Conservation (phyloP, 2,329 filamentous ascomycete species). For the Didymella pomorum region DNA sequence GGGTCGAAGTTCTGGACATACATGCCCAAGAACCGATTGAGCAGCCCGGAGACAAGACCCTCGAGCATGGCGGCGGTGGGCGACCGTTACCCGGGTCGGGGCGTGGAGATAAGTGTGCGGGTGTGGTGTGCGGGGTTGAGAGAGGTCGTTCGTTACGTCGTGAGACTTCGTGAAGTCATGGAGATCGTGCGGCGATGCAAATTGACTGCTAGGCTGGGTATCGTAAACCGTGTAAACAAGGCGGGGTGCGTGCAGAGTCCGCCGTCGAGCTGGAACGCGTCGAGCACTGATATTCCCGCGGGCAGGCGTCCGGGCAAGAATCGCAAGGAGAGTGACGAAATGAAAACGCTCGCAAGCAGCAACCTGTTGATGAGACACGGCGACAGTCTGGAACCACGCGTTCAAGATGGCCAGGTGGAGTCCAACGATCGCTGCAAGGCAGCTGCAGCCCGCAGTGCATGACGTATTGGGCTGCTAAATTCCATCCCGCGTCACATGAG, state of each 20-base stretch:
- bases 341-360: constrained; percentile 31
- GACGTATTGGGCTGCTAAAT: constrained; percentile 41
- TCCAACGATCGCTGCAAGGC: constrained; percentile 45
- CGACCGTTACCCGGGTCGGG: constrained; percentile 79
- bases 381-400: constrained; percentile 28
- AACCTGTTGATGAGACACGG: constrained; percentile 26
- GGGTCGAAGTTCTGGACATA: constrained; percentile 99
- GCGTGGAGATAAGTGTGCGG: constrained; percentile 22
- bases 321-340: constrained; percentile 33
- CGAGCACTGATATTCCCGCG: constrained; percentile 26
- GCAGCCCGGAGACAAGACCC: constrained; percentile 92
- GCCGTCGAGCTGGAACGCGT: constrained; percentile 24
- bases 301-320: constrained; percentile 14
- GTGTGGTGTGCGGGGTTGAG: constrained; percentile 31
- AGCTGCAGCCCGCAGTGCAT: constrained; percentile 44
- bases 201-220: constrained; percentile 31
- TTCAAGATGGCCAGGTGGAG: constrained; percentile 35
- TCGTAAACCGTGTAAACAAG: constrained; percentile 38
- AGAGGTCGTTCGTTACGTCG: constrained; percentile 39
- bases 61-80: constrained; percentile 80
- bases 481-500: constrained; percentile 37
- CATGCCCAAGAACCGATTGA: constrained; percentile 99
- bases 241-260: constrained; percentile 24
- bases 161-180: constrained; percentile 45
- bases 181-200: constrained; percentile 31